Conservation (phyloP, 177 flowering plant species). For the Telopea speciosissima region DNA sequence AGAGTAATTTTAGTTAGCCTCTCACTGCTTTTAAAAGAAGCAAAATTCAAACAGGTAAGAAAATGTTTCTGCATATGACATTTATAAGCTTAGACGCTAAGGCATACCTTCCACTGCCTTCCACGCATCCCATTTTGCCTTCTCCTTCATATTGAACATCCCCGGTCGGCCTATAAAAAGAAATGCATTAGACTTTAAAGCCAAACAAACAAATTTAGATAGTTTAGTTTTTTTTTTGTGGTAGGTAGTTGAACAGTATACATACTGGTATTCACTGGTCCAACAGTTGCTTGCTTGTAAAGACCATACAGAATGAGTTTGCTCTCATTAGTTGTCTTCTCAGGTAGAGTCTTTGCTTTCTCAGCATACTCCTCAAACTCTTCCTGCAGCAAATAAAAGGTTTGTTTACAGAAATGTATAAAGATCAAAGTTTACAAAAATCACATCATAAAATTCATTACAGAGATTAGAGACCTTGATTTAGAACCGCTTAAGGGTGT, state of each 20-base stretch:
- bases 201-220: not conserved
- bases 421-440: too few relatives aligned
- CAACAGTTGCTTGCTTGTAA: constrained; percentile 68
- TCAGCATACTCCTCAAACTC: constrained; percentile 60
- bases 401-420: not conserved
- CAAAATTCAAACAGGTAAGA: not conserved
- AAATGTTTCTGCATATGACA: not conserved
- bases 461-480: not conserved
- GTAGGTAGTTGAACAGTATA: not conserved
- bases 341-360: constrained; percentile 56
- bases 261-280: constrained; percentile 56
- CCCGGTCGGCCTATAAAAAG: constrained; percentile 55
- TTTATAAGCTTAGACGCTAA: not conserved
- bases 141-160: constrained; percentile 42
- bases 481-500: not conserved
- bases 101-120: constrained; percentile 56
- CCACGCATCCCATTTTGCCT: constrained; percentile 82
- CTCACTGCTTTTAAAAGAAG: not conserved
- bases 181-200: not conserved
- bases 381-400: constrained; percentile 34
- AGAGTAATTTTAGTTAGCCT: not conserved
- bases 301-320: constrained; percentile 63
- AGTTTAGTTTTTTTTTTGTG: not conserved
- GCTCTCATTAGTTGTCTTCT: constrained; percentile 41
- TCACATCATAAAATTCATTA: not conserved